phyloP scores from a whole-genome alignment of 2,329 filamentous ascomycete genomes.

The Chaetoscypha palmicola region DNA sequence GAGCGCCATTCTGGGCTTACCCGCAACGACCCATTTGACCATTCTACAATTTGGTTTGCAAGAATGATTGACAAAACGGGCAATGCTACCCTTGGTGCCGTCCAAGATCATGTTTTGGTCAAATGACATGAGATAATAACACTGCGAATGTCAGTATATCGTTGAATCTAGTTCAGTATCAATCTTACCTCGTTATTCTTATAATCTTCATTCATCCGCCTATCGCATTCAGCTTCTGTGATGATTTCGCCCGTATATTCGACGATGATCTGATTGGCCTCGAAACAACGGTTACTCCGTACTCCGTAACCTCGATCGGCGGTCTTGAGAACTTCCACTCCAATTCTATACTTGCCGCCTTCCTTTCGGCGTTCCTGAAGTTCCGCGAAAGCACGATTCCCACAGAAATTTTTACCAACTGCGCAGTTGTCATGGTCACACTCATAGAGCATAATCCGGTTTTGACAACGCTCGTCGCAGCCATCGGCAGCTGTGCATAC shows the following conservation, averaged over 20 bases:
- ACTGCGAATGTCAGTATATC: slow-evolving; percentile 44
- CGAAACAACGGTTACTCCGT: slow-evolving; percentile 80
- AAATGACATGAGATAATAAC: slow-evolving; percentile 98
- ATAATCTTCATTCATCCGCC: slow-evolving; percentile 88
- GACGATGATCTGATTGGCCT: slow-evolving; percentile 90
- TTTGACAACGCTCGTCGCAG: slow-evolving; percentile 86
- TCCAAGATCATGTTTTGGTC: slow-evolving; percentile 99
- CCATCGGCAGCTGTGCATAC: slow-evolving; percentile 71
- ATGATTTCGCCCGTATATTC: slow-evolving; percentile 98
- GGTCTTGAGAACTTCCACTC: slow-evolving; percentile 93
- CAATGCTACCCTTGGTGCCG: slow-evolving; percentile 90
- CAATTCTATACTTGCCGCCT: slow-evolving; percentile 82
- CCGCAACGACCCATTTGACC: slow-evolving; percentile 95
- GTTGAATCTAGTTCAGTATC: slow-evolving; percentile 10
- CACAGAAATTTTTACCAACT: slow-evolving; percentile 64
- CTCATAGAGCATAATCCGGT: slow-evolving; percentile 95
- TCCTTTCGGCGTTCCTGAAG: slow-evolving; percentile 67
- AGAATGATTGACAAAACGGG: slow-evolving; percentile 96
- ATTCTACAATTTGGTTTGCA: slow-evolving; percentile 95
- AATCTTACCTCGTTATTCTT: slow-evolving; percentile 78
- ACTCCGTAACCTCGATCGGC: slow-evolving; percentile 84
- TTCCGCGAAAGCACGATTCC: slow-evolving; percentile 81
- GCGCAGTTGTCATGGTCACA: slow-evolving; percentile 88
- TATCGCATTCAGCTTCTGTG: slow-evolving; percentile 86
- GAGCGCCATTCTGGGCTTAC: slow-evolving; percentile 90